Evolutionary conservation across 129 eudicot species (phyloP).

Genomic region (Artemisia argyi): DNA sequence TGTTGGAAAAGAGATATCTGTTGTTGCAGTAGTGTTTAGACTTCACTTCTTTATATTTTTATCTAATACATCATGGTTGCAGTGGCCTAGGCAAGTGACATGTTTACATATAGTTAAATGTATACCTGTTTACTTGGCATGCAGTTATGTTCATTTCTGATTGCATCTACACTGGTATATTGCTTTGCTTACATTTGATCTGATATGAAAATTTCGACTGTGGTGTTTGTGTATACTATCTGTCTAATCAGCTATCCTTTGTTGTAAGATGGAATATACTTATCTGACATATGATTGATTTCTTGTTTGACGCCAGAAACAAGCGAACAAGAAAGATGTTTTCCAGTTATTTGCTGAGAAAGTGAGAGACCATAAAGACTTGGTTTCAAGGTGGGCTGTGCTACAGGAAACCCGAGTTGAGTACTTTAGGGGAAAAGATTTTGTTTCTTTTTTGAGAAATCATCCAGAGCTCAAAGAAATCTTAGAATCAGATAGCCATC

Average conservation of each 20-base stretch:
- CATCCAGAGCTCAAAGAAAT: conserved; percentile 88
- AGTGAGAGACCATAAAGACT: conserved; percentile 89
- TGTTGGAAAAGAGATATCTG: no score
- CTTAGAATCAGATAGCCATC: conserved; percentile 71
- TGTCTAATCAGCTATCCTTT: conserved; percentile 1
- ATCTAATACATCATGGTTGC: no score
- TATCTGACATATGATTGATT: background rate
- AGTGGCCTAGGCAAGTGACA: no score
- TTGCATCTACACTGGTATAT: no score
- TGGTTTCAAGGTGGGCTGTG: conserved; percentile 99
- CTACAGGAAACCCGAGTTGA: conserved; percentile 98
- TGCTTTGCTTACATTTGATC: background rate
- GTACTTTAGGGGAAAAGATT: conserved; percentile 96
- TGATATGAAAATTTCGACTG: background rate
- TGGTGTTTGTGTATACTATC: conserved; percentile 6
- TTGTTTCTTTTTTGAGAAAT: conserved; percentile 79
- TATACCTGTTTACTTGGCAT: no score
- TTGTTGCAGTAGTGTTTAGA: no score
- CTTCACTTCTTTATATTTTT: no score
- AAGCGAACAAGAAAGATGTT: conserved; percentile 81
- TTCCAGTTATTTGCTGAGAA: conserved; percentile 94
- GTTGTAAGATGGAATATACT: background rate
- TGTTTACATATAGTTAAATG: no score
- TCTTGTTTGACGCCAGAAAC: conserved; percentile 57
- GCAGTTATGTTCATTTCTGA: no score